phyloP scores from a whole-genome alignment of 192 early-diverging fungal species.

The Backusella tarrabulga region DNA sequence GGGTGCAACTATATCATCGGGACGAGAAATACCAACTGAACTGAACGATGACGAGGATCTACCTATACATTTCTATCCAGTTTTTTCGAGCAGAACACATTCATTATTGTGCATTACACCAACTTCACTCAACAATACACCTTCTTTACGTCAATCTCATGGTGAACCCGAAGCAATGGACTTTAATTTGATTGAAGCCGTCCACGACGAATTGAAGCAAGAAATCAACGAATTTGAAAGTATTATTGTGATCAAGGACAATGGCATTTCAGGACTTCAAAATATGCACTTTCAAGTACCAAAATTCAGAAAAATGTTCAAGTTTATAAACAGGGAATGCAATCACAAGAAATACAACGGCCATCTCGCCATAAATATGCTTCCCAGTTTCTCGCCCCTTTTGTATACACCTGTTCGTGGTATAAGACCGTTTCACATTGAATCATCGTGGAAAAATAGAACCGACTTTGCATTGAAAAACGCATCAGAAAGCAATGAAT shows the following conservation, averaged over 20 bases:
- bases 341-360: neutral
- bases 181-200: constrained; percentile 9
- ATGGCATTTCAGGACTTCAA: constrained; percentile 43
- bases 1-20: constrained; percentile 38
- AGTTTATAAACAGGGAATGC: constrained; percentile 12
- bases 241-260: constrained; percentile 37
- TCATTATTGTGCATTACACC: constrained; percentile 36
- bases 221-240: constrained; percentile 5
- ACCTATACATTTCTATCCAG: constrained; percentile 32
- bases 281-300: constrained; percentile 46
- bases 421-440: constrained; percentile 36
- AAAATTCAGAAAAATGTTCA: constrained; percentile 50
- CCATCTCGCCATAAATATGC: neutral
- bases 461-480: neutral
- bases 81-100: constrained; percentile 49
- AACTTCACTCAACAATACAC: constrained; percentile 7
- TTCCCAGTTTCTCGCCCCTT: constrained; percentile 54
- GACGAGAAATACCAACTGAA: neutral
- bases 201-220: constrained; percentile 4
- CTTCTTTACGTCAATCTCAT: constrained; percentile 16
- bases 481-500: constrained; percentile 26
- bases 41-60: constrained; percentile 8
- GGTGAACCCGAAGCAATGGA: constrained; percentile 12
- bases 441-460: constrained; percentile 39
- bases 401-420: constrained; percentile 23